Evolutionary conservation across 108 stramenopile species (phyloP).

Genomic region (Nitzschia sp.): DNA sequence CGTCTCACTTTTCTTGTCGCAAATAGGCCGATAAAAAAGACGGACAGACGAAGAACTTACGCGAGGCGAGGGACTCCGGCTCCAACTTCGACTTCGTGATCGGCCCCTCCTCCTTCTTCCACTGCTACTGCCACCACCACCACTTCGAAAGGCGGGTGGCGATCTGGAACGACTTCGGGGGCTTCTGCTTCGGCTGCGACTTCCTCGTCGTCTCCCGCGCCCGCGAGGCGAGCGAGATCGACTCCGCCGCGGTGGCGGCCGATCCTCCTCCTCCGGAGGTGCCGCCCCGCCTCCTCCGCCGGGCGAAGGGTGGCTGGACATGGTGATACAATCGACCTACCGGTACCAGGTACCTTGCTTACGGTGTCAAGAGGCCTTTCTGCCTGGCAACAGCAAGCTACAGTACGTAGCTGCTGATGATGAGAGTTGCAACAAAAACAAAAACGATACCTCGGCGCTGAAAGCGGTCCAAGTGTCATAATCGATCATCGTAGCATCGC

Average conservation of each 20-base stretch:
- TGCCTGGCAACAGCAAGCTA: too few species aligned
- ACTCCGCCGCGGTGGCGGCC: not conserved
- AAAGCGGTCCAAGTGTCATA: too few species aligned
- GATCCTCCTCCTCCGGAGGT: not conserved
- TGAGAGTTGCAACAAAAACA: too few species aligned
- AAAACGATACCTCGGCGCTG: too few species aligned
- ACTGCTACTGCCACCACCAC: slow-evolving; percentile 5
- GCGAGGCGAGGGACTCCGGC: slow-evolving; percentile 46
- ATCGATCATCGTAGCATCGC: too few species aligned
- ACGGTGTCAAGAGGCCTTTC: not conserved
- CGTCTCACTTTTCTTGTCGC: slow-evolving; percentile 8
- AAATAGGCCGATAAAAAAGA: not conserved
- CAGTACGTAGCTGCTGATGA: too few species aligned
- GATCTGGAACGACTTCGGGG: slow-evolving; percentile 22
- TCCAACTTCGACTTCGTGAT: slow-evolving; percentile 32
- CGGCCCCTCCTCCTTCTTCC: slow-evolving; percentile 22
- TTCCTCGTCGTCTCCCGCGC: slow-evolving; percentile 15
- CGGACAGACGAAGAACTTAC: slow-evolving; percentile 13
- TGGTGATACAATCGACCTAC: not conserved
- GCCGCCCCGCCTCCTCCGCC: slow-evolving; percentile 7
- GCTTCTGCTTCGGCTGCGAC: slow-evolving; percentile 25
- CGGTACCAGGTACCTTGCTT: too few species aligned
- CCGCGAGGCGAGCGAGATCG: slow-evolving; percentile 35
- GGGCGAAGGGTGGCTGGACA: not conserved
- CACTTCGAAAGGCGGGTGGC: slow-evolving; percentile 8